phyloP scores from a whole-genome alignment of 768 basidiomycete species.

The Suillus lakei region DNA sequence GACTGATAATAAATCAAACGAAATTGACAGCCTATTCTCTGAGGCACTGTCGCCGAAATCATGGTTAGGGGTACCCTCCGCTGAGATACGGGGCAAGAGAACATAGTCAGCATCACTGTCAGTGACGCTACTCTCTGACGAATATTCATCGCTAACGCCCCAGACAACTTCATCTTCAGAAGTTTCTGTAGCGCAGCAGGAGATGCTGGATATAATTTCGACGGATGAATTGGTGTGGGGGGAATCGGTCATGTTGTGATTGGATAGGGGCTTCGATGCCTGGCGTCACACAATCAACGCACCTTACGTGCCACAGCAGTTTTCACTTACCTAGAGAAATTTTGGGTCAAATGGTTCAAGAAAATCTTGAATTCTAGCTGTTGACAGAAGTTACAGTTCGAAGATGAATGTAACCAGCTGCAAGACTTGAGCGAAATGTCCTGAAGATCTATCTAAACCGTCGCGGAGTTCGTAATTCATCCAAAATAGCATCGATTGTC shows the following conservation, averaged over 20 bases:
- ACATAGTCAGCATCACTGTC: conserved; percentile 26
- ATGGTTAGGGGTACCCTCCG: not conserved
- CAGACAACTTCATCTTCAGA: conserved; percentile 29
- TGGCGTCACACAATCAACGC: not conserved
- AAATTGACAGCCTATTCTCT: conserved; percentile 18
- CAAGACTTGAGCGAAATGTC: not conserved
- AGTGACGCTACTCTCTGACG: conserved; percentile 10
- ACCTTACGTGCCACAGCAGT: not conserved
- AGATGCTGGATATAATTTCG: not conserved
- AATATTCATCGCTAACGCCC: conserved; percentile 11
- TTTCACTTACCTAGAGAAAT: not conserved
- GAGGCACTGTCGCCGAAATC: conserved; percentile 6
- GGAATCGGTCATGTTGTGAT: not conserved
- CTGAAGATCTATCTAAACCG: not conserved
- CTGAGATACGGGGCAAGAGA: conserved; percentile 16
- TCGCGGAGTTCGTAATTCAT: conserved; percentile 2
- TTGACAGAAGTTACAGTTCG: not conserved
- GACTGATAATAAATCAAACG: conserved; percentile 26
- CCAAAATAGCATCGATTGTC: not conserved
- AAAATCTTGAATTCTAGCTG: not conserved
- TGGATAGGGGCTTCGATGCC: not conserved
- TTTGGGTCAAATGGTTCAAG: not conserved
- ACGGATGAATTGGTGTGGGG: not conserved
- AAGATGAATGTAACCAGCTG: not conserved
- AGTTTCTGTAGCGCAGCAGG: conserved; percentile 3